A percentile compares a stretch with the other conserved stretches of the same genome.
Conservation (phyloP, 805 yeast genomes). For the Metschnikowia vanudenii region DNA sequence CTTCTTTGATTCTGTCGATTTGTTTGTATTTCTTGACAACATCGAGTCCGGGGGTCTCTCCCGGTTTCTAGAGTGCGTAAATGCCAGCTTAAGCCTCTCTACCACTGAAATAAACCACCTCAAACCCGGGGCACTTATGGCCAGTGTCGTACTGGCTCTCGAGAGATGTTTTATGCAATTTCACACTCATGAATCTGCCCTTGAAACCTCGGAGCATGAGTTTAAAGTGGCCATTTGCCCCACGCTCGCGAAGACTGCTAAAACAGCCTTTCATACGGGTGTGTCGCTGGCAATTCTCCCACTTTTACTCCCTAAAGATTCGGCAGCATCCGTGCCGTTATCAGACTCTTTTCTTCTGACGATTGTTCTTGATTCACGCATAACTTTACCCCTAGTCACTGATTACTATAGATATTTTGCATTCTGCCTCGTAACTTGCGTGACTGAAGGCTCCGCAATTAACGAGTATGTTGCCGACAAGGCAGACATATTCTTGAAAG, state of each 20-base stretch:
- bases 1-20: slow-evolving; percentile 3
- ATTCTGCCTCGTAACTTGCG: slow-evolving; percentile 15
- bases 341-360: slow-evolving; percentile 10
- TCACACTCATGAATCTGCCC: background rate
- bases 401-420: slow-evolving; percentile 17
- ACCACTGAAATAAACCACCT: background rate
- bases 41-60: background rate
- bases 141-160: background rate
- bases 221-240: slow-evolving; percentile 6
- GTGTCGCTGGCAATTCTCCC: slow-evolving; percentile 11
- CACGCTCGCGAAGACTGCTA: slow-evolving; percentile 2
- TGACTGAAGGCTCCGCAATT: slow-evolving; percentile 8
- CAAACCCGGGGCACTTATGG: slow-evolving; percentile 3
- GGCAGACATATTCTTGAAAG: slow-evolving; percentile 16
- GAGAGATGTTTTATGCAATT: background rate
- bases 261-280: slow-evolving; percentile 11
- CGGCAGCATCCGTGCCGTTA: background rate
- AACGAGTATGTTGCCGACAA: slow-evolving; percentile 8
- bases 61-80: background rate
- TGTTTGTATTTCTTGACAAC: background rate
- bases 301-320: slow-evolving; percentile 1
- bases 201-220: background rate
- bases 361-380: slow-evolving; percentile 6
- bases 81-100: background rate
- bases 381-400: slow-evolving; percentile 10